Conservation (phyloP, 495 filamentous ascomycete genomes). For the Acidomyces sp. region DNA sequence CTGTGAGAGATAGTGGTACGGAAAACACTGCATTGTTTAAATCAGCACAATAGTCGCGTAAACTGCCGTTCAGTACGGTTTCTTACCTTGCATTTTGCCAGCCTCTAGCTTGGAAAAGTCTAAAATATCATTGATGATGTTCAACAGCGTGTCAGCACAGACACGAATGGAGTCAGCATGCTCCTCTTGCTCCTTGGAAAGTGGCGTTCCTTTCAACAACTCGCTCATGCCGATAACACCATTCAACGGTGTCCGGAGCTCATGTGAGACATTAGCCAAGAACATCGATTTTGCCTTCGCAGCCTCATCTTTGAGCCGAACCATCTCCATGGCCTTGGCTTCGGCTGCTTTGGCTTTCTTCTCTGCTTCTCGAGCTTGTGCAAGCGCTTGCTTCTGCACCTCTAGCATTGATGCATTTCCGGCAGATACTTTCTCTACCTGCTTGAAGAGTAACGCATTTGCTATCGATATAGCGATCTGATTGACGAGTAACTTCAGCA, state of each 20-base stretch:
- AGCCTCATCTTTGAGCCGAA: conserved; percentile 81
- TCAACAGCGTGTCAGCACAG: conserved; percentile 80
- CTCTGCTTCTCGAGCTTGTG: conserved; percentile 66
- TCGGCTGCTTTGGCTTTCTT: conserved; percentile 72
- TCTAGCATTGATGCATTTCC: conserved; percentile 80
- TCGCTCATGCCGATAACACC: conserved; percentile 54
- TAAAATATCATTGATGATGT: conserved; percentile 87
- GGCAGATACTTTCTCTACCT: conserved; percentile 31
- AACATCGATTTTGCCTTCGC: conserved; percentile 86
- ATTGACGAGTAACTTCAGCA: conserved; percentile 74
- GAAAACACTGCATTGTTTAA: too few relatives aligned
- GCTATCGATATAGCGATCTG: conserved; percentile 82
- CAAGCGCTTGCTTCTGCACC: conserved; percentile 68
- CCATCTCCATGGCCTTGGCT: conserved; percentile 69
- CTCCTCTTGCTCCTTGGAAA: conserved; percentile 72
- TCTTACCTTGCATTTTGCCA: conserved; percentile 91
- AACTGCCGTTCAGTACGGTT: too few relatives aligned
- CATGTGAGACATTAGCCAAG: conserved; percentile 68
- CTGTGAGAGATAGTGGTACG: conserved; percentile 69
- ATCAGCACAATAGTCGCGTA: too few relatives aligned
- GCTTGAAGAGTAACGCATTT: conserved; percentile 73
- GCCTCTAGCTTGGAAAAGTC: conserved; percentile 91
- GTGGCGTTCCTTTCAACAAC: conserved; percentile 60
- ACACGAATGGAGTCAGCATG: conserved; percentile 88
- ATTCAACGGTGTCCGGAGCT: conserved; percentile 21